Percentiles rank a stretch among this genome's conserved stretches.
These are phyloP conservation scores for Talaromyces sp. DNA, from an alignment of 2,329 filamentous ascomycete genomes.

Conservation along the genomic window DNA sequence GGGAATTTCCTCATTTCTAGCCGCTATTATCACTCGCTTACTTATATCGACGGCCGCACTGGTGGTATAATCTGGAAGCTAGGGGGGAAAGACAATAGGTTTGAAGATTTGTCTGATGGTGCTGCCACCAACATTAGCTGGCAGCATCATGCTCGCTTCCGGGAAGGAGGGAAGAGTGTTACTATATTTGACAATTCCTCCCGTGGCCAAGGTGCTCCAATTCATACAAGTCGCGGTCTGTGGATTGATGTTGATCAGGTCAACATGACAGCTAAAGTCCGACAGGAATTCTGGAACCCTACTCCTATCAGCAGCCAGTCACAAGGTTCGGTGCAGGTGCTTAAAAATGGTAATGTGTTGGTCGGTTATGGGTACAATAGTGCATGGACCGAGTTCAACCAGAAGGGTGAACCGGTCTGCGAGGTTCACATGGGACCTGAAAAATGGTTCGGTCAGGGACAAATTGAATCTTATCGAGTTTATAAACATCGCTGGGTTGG, in stretches of 20 bases:
- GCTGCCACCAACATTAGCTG: conserved; percentile 18
- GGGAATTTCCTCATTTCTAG: conserved; percentile 56
- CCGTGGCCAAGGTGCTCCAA: conserved; percentile 21
- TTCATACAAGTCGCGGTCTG: conserved; percentile 42
- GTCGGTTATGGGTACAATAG: conserved; percentile 52
- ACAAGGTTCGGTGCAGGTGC: conserved; percentile 44
- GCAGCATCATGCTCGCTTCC: conserved; percentile 21
- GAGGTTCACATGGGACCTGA: conserved; percentile 49
- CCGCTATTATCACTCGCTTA: conserved; percentile 49
- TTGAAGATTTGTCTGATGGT: conserved; percentile 13
- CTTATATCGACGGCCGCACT: conserved; percentile 46
- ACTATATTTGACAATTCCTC: conserved; percentile 42
- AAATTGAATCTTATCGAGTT: conserved; percentile 54
- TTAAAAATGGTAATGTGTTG: conserved; percentile 44
- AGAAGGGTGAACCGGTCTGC: conserved; percentile 52
- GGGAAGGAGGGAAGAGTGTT: conserved; percentile 23
- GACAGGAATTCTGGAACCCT: conserved; percentile 40
- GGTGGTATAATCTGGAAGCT: conserved; percentile 55
- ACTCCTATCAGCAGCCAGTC: conserved; percentile 37
- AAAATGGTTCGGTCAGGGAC: conserved; percentile 31
- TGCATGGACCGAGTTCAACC: conserved; percentile 50
- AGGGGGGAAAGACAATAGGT: conserved; percentile 27
- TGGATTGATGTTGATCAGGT: conserved; percentile 39
- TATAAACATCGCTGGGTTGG: conserved; percentile 56
- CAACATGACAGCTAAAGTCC: conserved; percentile 41